Base-by-base conservation (phyloP, 192 early-diverging fungal genomes). In the Coemansia asiatica region DNA sequence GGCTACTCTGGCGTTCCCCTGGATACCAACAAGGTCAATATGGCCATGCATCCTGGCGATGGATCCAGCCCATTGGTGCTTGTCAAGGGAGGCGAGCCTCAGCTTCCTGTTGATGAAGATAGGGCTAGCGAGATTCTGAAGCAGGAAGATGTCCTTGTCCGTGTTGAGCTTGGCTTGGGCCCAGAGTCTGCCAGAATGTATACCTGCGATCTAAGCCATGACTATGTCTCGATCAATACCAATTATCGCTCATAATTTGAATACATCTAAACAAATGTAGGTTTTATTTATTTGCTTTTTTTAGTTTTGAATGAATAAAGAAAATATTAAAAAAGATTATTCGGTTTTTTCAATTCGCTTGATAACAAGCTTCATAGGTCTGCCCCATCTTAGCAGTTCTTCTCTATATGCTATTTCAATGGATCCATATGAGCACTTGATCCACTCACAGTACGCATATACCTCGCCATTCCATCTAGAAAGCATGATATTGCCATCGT, bases 141-240 rank as follows among this genome's bases (percentile, higher is more conserved):
- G 68, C 84, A 89, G 71, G 93, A 95, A 79, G 95, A 98, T 61
- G 73, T 98, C 13, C 64, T 87, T 25, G 86, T 98, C 35, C 79
- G 79, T 21, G 91, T 98, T 2, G 88, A 92, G 27, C 66, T 98
- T 64, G 90, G 89, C 1, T 29, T 91, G 56, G 95, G 95, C 12
- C 58, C 68, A 4, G 90, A 89, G 63, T 82, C 83, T 50, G 91
- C 92, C 6, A 85, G 85, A 10, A 92, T 96, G 86, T 98, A 92
- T 86, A 98, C 96, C 4, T 96, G 94, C 65, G 96, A 98, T 82
- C 84, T 97, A 27, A 93, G 89, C 56, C 90, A 94, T 66, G 95
- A 94, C 61, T 98, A 98, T 72, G 86, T 98, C 29, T 89, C 85
- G 21, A 98, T 97, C 69, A 98, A 98, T 72, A 92, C 91, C 18